Percentiles rank a stretch among this genome's conserved stretches.
Evolutionary conservation across 1,284 basidiomycete genomes (phyloP).

Genomic region (Cryptococcus neoformans): DNA sequence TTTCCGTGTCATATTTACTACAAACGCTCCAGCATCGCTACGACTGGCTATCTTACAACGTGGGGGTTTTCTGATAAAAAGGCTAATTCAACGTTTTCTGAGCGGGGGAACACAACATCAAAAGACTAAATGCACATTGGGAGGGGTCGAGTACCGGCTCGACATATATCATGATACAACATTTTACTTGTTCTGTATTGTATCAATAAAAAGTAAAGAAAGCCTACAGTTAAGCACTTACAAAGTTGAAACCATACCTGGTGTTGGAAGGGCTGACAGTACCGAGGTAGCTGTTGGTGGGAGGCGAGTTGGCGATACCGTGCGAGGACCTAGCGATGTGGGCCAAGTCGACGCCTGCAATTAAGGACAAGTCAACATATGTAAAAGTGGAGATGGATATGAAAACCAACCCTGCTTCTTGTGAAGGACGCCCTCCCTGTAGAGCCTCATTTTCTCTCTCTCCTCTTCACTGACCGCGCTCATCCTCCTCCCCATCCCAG

Average conservation of each 20-base stretch:
- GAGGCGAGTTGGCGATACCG: slow-evolving; percentile 66
- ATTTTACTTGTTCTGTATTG: no score
- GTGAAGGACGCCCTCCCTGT: slow-evolving; percentile 40
- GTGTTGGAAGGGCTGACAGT: slow-evolving; percentile 49
- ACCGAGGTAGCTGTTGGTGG: slow-evolving; percentile 42
- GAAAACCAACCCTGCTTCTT: slow-evolving; percentile 27
- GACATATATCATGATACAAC: no score
- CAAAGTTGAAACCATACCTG: slow-evolving; percentile 32
- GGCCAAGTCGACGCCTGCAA: slow-evolving; percentile 59
- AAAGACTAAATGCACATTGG: no score
- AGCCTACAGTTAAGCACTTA: slow-evolving; percentile 2
- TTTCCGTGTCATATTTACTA: no score
- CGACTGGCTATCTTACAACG: no score
- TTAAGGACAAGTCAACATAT: neutral
- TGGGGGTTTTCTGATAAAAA: no score
- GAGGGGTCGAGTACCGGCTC: no score
- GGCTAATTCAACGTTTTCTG: no score
- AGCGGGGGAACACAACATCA: no score
- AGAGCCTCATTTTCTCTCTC: slow-evolving; percentile 51
- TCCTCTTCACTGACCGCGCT: slow-evolving; percentile 61
- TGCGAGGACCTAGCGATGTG: slow-evolving; percentile 76
- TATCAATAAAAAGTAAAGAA: neutral
- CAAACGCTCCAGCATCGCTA: no score
- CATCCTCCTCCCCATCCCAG: slow-evolving; percentile 37
- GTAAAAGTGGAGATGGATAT: neutral